Base-by-base conservation (phyloP, 345 rosid genomes). In the Brassica cretica region DNA sequence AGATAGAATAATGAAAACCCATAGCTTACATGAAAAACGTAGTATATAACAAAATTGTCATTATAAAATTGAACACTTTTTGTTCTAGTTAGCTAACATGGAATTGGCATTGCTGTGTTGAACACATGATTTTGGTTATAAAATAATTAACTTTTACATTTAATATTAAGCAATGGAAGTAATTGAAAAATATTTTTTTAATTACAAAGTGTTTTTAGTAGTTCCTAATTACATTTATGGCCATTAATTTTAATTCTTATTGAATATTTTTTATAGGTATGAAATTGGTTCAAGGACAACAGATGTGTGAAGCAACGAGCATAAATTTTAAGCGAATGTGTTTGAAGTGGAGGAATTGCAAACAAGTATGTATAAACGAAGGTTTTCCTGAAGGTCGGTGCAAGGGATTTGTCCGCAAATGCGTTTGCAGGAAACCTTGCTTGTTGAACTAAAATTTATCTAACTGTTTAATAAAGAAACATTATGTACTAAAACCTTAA, bases 261-360 rank as follows among this genome's bases (percentile, higher is more conserved):
- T 12, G 15, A 44, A 44, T 44, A 44, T 3, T 44, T 44, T 44
- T 44, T 3, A 44, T 12, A 44, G 53, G 15, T 44, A 44, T 44
- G 53, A 44, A 44, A 44, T 11, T 44, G 53, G 53, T 44, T 44
- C 53, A 12, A 11, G 53, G 53, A 44, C 44, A 41, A 72, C 44
- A 72, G 25, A 72, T 41, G 29, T 72, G 76, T 8, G 12, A 61
- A 61, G 6, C 68, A 39, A 61, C 1, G 12, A 72, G 68, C 12
- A 0, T 25, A 12, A 0, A 5, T 6, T 61, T 3, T 18, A 24
- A 24, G 15, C 68, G 27, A 1, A n/a, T 59, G 11, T 71, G 67
- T 37, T 0, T 37, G 55, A 60, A 15, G 1, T 60, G 67, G 67
- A 59, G 58, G 4, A 60, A 7, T 60, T 44, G 66, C 37, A 21